phyloP scores from a whole-genome alignment of 805 yeast genomes.

The Yamadazyma scolyti region DNA sequence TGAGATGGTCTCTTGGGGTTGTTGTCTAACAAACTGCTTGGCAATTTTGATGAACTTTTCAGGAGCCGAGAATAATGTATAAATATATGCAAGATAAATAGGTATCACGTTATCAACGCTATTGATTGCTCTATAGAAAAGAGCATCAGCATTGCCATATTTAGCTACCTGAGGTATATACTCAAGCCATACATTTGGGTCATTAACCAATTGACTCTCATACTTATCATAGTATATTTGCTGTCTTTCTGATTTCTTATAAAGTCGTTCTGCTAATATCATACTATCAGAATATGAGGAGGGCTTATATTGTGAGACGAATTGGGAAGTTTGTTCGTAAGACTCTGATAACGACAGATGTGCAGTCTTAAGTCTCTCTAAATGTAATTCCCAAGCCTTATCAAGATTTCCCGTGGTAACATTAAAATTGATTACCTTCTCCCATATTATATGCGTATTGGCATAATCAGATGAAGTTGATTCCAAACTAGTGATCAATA shows the following conservation, averaged over 20 bases:
- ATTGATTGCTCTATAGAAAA: too few species aligned
- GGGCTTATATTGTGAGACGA: slow-evolving; percentile 28
- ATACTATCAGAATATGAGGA: slow-evolving; percentile 31
- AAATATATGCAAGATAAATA: too few species aligned
- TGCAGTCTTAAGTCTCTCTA: slow-evolving; percentile 35
- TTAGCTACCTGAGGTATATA: slow-evolving; percentile 27
- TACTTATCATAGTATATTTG: slow-evolving; percentile 30
- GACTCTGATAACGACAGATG: slow-evolving; percentile 40
- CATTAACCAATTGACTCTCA: slow-evolving; percentile 24
- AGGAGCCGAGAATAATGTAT: too few species aligned
- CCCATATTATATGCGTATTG: slow-evolving; percentile 9
- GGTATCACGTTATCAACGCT: too few species aligned
- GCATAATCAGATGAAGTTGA: too few species aligned
- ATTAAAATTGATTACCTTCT: slow-evolving; percentile 6
- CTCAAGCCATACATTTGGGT: slow-evolving; percentile 23
- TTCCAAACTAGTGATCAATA: slow-evolving; percentile 14
- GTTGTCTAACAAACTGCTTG: too few species aligned
- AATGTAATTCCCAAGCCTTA: slow-evolving; percentile 17
- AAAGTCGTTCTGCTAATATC: slow-evolving; percentile 30
- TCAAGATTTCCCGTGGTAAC: slow-evolving; percentile 14
- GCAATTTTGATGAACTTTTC: too few species aligned
- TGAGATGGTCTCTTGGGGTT: too few species aligned
- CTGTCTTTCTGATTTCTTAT: slow-evolving; percentile 22
- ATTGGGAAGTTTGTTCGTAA: slow-evolving; percentile 34
- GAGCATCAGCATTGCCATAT: too few species aligned